Base-by-base conservation (phyloP, 1,139 yeast genomes). In the Trichomonascaceae sp. region DNA sequence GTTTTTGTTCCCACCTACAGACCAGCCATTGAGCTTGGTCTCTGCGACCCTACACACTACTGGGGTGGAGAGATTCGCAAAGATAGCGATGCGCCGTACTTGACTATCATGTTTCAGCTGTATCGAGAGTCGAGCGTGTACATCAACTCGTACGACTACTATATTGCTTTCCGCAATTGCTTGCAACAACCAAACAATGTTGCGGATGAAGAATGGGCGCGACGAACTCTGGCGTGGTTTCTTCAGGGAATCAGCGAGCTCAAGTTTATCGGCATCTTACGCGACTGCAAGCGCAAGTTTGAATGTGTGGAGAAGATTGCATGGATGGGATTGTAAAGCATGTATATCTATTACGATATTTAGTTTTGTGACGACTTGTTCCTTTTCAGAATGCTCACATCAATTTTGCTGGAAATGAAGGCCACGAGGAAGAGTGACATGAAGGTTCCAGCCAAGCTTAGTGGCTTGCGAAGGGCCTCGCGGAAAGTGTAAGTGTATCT, bases 51-150 rank as follows among this genome's bases (percentile, higher is more conserved):
- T 1, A 43, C 50, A 20, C 46, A 47, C 29, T 53, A 54, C 27
- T 41, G 60, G 39, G 52, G 53, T 2, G 35, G 36, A 20, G 33
- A 34, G 13, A 35, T 27, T 15, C 27, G 29, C 5, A 33, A 35
- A 13, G 15, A 37, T 6, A 20, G 23, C 23, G 33, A 31, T 5
- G 37, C 70, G 64, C 39, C 92, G 76, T 29, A 64, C 68, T 52
- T 77, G 9, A 63, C 73, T 26, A 70, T 69, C 30, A 53, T 84
- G 36, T 85, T 74, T 56, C 68, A 72, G 31, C 64, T 84, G 15
- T 78, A 78, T 52, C 71, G 89, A 41, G 96, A 85, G 48, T 89
- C 95, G 0, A 81, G 84, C 17, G 65, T 76, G 2, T 61, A 67
- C 17, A 67, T 84, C 42, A 85, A 84, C 50, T 69, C 82, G 33